Percentiles rank a stretch among this genome's conserved stretches.
Conservation (phyloP, 192 early-diverging fungal genomes). For the Jimgerdemannia flammicorona region DNA sequence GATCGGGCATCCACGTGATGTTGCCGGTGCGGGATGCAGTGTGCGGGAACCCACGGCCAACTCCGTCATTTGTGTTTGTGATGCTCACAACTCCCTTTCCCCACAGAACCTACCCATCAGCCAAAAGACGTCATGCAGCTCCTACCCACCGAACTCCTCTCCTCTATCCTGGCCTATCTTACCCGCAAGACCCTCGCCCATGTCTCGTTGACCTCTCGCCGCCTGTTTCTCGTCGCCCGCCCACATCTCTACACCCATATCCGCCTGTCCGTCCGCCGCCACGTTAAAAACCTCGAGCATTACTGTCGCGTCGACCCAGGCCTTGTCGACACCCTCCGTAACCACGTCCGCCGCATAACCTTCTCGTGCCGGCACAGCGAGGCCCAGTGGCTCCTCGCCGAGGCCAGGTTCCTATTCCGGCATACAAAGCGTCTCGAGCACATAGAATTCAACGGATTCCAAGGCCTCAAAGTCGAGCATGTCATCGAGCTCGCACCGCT, state of each 20-base stretch:
- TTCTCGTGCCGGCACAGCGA: constrained; percentile 9
- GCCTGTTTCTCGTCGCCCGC: background rate
- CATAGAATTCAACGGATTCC: constrained; percentile 10
- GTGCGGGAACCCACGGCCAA: too few relatives aligned
- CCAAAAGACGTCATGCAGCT: background rate
- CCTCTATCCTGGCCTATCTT: constrained; percentile 5
- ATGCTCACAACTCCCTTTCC: background rate
- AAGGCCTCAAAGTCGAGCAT: constrained; percentile 12
- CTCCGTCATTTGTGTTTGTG: background rate
- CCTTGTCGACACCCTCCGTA: background rate
- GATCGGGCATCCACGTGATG: too few relatives aligned
- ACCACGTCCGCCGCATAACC: constrained; percentile 9
- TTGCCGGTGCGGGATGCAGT: too few relatives aligned
- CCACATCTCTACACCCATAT: constrained; percentile 19
- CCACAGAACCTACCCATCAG: background rate
- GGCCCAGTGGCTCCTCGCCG: constrained; percentile 13
- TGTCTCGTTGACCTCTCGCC: constrained; percentile 10
- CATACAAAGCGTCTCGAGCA: background rate
- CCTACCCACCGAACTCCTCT: constrained; percentile 17
- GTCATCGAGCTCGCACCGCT: constrained; percentile 5
- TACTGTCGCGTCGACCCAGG: constrained; percentile 2
- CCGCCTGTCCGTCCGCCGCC: constrained; percentile 1
- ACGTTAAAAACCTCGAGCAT: constrained; percentile 13
- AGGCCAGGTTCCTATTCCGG: constrained; percentile 6
- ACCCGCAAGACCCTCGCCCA: constrained; percentile 4